Percentiles rank a stretch among this genome's conserved stretches.
phyloP scores from a whole-genome alignment of 768 basidiomycete species.

The Mycena haematopus region DNA sequence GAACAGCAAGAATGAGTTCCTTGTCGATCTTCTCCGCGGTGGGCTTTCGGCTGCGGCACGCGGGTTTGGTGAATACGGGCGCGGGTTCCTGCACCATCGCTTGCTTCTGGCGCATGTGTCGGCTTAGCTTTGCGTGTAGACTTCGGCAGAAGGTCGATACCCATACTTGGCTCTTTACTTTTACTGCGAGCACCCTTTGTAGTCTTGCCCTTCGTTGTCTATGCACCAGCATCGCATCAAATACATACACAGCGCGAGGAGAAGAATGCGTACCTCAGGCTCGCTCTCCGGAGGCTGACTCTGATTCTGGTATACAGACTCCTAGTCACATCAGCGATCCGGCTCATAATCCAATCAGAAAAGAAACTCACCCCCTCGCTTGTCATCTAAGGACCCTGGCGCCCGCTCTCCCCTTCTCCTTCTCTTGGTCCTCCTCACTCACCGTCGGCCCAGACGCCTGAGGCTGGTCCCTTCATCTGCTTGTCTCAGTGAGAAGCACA shows the following conservation, averaged over 20 bases:
- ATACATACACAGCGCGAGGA: background rate
- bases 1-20: slow-evolving; percentile 3
- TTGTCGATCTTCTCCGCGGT: slow-evolving; percentile 24
- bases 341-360: slow-evolving; percentile 15
- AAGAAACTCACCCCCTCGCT: background rate
- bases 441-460: slow-evolving; percentile 29
- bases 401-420: slow-evolving; percentile 32
- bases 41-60: slow-evolving; percentile 6
- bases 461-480: no score
- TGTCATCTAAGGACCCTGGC: slow-evolving; percentile 5
- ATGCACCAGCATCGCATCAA: background rate
- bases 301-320: slow-evolving; percentile 3
- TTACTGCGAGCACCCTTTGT: background rate
- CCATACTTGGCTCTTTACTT: slow-evolving; percentile 19
- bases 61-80: slow-evolving; percentile 11
- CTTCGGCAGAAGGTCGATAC: slow-evolving; percentile 9
- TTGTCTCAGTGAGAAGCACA: background rate
- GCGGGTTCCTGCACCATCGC: slow-evolving; percentile 10
- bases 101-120: slow-evolving; percentile 1
- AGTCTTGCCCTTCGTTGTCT: background rate
- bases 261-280: background rate
- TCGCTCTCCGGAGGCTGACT: background rate
- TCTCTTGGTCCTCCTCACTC: slow-evolving; percentile 31
- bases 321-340: slow-evolving; percentile 34
- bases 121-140: background rate